phyloP scores from a whole-genome alignment of 2,329 filamentous ascomycete species.

The Ophiostoma piceae region DNA sequence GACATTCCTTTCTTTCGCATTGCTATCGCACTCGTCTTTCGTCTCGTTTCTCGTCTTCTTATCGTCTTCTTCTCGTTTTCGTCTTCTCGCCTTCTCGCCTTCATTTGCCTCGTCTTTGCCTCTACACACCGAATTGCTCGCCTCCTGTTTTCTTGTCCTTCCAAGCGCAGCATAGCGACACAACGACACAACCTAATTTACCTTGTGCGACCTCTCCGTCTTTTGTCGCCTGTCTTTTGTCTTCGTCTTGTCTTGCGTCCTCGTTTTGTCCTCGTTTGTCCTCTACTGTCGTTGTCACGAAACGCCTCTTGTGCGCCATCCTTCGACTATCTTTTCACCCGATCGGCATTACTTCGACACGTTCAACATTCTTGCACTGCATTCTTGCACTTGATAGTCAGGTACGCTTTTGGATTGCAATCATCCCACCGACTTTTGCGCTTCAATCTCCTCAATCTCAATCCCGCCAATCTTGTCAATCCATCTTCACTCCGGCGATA shows the following conservation, averaged over 20 bases:
- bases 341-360: background rate
- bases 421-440: background rate
- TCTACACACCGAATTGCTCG: background rate
- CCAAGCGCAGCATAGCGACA: conserved; percentile 15
- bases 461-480: background rate
- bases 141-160: background rate
- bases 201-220: conserved; percentile 2
- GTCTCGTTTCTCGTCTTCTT: too few relatives aligned
- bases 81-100: background rate
- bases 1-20: too few relatives aligned
- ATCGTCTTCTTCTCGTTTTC: background rate
- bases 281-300: background rate
- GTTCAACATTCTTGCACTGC: background rate
- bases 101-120: background rate
- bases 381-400: conserved; percentile 11
- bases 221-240: background rate
- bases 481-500: background rate
- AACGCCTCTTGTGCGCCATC: conserved; percentile 7
- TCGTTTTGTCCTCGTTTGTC: background rate
- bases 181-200: conserved; percentile 11
- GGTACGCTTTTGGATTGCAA: conserved; percentile 6
- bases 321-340: background rate
- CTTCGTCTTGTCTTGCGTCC: background rate
- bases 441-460: background rate
- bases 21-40: too few relatives aligned